phyloP scores from a whole-genome alignment of 129 eudicot species.

The Scalesia atractyloides region DNA sequence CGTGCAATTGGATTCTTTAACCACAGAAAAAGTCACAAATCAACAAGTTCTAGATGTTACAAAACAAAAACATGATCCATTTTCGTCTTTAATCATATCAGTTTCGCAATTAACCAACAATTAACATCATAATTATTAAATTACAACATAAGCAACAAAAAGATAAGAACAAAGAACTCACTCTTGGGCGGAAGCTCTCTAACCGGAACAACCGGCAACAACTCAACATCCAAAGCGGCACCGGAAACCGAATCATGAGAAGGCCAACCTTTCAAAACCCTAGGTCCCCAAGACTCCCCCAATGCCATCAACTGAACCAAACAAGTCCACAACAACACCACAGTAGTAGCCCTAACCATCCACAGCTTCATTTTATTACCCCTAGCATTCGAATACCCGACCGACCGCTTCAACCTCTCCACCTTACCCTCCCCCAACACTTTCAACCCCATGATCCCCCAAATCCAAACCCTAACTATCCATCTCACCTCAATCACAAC shows the following conservation, averaged over 20 bases:
- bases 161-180: constrained; percentile 40
- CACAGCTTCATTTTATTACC: constrained; percentile 62
- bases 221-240: constrained; percentile 44
- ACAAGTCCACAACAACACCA: constrained; percentile 84
- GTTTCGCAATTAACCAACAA: background rate
- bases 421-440: constrained; percentile 47
- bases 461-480: constrained; percentile 17
- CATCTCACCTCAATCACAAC: background rate
- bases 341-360: constrained; percentile 74
- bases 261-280: constrained; percentile 84
- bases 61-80: background rate
- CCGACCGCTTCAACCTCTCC: constrained; percentile 55
- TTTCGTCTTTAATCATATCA: background rate
- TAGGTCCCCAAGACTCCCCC: constrained; percentile 77
- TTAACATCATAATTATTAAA: background rate
- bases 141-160: constrained; percentile 19
- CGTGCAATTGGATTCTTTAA: background rate
- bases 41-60: background rate
- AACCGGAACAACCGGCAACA: constrained; percentile 43
- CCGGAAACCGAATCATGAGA: constrained; percentile 49
- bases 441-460: constrained; percentile 60
- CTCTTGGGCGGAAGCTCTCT: constrained; percentile 85
- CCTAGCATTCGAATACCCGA: constrained; percentile 11
- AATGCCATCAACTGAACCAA: constrained; percentile 74
- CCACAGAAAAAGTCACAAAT: background rate